Conservation (phyloP, 225 moss, liverwort and hornwort species). For the Straminergon stramineum region DNA sequence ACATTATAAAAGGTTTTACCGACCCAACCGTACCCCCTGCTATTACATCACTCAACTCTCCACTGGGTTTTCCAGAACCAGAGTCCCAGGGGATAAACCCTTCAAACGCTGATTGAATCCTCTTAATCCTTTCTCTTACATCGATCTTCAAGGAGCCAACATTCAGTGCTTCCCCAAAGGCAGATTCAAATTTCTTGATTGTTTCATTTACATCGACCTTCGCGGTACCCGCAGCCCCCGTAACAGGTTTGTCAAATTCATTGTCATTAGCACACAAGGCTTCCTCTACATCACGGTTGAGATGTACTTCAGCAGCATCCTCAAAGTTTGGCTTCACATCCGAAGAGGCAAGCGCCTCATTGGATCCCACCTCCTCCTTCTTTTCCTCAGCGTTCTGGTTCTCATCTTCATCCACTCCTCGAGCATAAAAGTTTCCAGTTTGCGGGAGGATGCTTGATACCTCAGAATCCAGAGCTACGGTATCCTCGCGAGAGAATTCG, state of each 20-base stretch:
- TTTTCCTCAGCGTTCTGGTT: background rate
- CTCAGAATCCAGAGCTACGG: slow-evolving; percentile 3
- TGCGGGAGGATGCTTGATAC: background rate
- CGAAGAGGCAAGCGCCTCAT: background rate
- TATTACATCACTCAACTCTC: background rate
- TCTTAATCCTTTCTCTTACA: slow-evolving; percentile 11
- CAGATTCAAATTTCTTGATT: slow-evolving; percentile 9
- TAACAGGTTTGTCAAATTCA: background rate
- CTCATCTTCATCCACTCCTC: background rate
- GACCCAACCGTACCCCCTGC: background rate
- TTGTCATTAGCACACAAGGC: background rate
- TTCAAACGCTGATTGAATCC: slow-evolving; percentile 10
- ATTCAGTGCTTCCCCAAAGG: background rate
- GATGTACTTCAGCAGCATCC: background rate
- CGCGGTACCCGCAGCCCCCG: background rate
- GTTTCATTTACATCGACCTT: slow-evolving; percentile 12
- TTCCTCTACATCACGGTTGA: background rate
- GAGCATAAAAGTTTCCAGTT: background rate
- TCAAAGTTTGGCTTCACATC: background rate
- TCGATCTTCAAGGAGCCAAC: slow-evolving; percentile 11
- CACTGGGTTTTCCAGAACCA: background rate
- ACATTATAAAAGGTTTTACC: background rate
- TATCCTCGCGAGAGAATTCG: background rate
- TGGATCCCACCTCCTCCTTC: background rate
- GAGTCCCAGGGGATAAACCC: slow-evolving; percentile 13